Base-by-base conservation (phyloP, 768 basidiomycete species). In the Tephrocybe sp. region DNA sequence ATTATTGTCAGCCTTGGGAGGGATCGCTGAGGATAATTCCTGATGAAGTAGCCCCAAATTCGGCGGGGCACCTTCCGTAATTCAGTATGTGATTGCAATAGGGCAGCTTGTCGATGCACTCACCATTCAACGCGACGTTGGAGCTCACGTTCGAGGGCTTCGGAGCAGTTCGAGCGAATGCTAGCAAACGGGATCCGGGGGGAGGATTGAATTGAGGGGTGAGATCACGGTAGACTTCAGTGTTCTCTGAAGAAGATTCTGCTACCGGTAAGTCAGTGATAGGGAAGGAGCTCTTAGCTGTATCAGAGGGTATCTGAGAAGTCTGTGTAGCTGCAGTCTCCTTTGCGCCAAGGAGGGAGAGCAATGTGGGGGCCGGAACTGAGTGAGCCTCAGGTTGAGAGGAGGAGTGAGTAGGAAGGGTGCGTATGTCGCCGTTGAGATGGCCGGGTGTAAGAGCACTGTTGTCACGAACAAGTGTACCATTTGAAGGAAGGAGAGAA, bases 171-270 rank as follows among this genome's bases (percentile, higher is more conserved):
- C 73, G 64, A n/a, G 73, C 73, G 34, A 80, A 72, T 2, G 74
- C 72, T 43, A 85, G 71, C 37, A 79, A 63, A 46, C 79, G 76
- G 40, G 80, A 79, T 15, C 79, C 79, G 45, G 70, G 62, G 18
- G 79, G 79, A 17, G 79, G 78, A 47, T 76, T 76, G 58, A 78
- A 78, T 25, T 60, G 66, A 43, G 67, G 53, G 38, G 65, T n/a
- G 14, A 38, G 33, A 47, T 58, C 50, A 20, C 38, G 54, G 6
- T 49, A 36, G 26, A 30, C 10, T 6, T 53, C 39, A 24, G 40
- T 7, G 30, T 42, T 51, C 28, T 58, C 54, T 23, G 24, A n/a
- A 32, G 48, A 28, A 17, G 32, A 34, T 49, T 53, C 51, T n/a
- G 26, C 28, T 17, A 26, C 26, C 21, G 30, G 33, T 12, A 45